Evolutionary conservation across 2,329 filamentous ascomycete species (phyloP), one percentile per base, ranked within the genome.

Genomic region (Botrytis paeoniae): DNA sequence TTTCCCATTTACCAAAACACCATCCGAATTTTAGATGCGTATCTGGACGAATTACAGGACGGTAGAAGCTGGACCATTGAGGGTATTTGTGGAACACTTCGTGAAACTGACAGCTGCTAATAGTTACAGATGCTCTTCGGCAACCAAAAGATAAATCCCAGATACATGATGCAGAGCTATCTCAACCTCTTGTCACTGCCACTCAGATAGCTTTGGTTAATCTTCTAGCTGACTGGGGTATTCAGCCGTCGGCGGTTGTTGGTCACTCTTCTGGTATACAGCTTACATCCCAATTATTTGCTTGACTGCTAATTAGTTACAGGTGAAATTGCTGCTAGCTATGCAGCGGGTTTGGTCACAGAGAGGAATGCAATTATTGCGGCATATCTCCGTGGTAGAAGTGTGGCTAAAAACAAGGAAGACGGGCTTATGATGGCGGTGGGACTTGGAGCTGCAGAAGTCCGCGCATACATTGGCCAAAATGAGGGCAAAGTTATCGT

Each of bases 321-420:
- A 43, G 41, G 41, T 18, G 79, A 80, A 37, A 79, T 80, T 60
- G 79, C 78, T 5, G 85, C 85, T 6, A 84, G 14, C 75, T 82
- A 81, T 61, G 76, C 78, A 4, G 72, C 73, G 7, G 77, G 78
- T 25, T 75, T 74, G 10, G 25, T 81, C 16, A 75, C 41, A 29
- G 43, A 39, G 16, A n/a, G 39, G 7, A 41, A 68, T 22, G 64
- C 64, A 16, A 68, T 68, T 29, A 25, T 48, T 29, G 64, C 64
- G 45, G 64, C 64, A 22, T 68, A 45, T n/a, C 35, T 43, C 29
- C 64, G 64, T 54, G 64, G 64, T 35, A 32, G 20, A 35, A 41
- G 25, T 45, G 66, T 45, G 20, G 22, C 57, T 8, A 41, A 71
- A 37, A 63, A 63, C 25, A 43, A 37, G 37, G 29, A 37, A 16